Evolutionary conservation across 176 grass and related monocot genomes (phyloP).

Genomic region (Musa troglodytarum): DNA sequence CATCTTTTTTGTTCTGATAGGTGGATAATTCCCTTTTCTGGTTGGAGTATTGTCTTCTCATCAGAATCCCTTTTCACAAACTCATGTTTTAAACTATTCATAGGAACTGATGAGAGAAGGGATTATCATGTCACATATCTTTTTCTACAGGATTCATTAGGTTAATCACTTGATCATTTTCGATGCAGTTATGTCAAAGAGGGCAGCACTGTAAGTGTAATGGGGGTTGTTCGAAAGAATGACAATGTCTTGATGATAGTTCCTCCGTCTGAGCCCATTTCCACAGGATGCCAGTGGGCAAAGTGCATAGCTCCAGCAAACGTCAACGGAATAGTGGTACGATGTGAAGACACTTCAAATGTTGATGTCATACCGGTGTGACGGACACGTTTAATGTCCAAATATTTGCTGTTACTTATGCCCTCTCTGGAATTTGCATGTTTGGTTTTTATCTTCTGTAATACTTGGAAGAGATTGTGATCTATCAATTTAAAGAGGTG

Average conservation of each 20-base stretch:
- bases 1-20: too few relatives aligned
- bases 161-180: slow-evolving; percentile 1
- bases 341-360: slow-evolving; percentile 87
- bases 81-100: neutral
- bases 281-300: slow-evolving; percentile 68
- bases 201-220: slow-evolving; percentile 95
- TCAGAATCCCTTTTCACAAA: neutral
- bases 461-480: slow-evolving; percentile 7
- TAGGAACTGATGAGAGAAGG: neutral
- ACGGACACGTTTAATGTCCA: slow-evolving; percentile 12
- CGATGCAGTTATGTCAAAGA: slow-evolving; percentile 83
- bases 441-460: slow-evolving; percentile 24
- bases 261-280: slow-evolving; percentile 64
- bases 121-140: neutral
- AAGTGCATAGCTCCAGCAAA: slow-evolving; percentile 63
- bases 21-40: too few relatives aligned
- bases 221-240: slow-evolving; percentile 88
- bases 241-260: slow-evolving; percentile 90
- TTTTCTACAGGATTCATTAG: neutral
- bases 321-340: slow-evolving; percentile 73
- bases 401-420: slow-evolving; percentile 31
- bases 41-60: too few relatives aligned
- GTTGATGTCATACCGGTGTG: slow-evolving; percentile 85
- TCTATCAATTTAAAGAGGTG: neutral
- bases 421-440: slow-evolving; percentile 35